A percentile compares a stretch with the other conserved stretches of the same genome.
These are phyloP conservation scores for Yarrowia sp. DNA, from an alignment of 805 yeast genomes.

Conservation along the genomic window DNA sequence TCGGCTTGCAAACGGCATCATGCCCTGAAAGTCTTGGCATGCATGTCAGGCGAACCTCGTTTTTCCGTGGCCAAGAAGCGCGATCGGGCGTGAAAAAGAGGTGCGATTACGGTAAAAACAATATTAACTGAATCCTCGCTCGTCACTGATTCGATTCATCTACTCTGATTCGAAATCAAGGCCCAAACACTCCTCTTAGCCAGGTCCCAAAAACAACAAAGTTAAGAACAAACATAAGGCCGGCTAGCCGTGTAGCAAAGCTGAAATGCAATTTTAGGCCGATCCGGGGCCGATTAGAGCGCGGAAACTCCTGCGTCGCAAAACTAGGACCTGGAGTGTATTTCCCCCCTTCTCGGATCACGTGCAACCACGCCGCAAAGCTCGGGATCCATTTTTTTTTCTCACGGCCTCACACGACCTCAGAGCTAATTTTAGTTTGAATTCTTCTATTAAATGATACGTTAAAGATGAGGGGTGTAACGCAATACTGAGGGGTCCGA, in stretches of 20 bases:
- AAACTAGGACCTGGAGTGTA: not conserved
- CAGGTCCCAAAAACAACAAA: not conserved
- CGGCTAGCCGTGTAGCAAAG: slow-evolving; percentile 13
- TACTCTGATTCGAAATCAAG: not conserved
- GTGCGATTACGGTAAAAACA: not conserved
- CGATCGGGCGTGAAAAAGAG: not conserved
- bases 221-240: slow-evolving; percentile 13
- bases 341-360: not conserved
- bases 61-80: not conserved
- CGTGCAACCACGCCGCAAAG: not conserved
- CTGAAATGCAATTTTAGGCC: not conserved
- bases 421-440: not conserved
- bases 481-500: not conserved
- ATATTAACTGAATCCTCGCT: too few species aligned
- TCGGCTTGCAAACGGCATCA: slow-evolving; percentile 28
- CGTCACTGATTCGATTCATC: too few species aligned
- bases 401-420: slow-evolving; percentile 15
- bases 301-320: not conserved
- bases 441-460: slow-evolving; percentile 13
- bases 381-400: not conserved
- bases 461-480: not conserved
- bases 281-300: slow-evolving; percentile 13
- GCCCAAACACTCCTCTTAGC: not conserved
- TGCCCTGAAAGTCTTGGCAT: slow-evolving; percentile 25
- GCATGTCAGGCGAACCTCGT: not conserved